Evolutionary conservation across 345 rosid genomes (phyloP).

Genomic region (Ceriops zippeliana): DNA sequence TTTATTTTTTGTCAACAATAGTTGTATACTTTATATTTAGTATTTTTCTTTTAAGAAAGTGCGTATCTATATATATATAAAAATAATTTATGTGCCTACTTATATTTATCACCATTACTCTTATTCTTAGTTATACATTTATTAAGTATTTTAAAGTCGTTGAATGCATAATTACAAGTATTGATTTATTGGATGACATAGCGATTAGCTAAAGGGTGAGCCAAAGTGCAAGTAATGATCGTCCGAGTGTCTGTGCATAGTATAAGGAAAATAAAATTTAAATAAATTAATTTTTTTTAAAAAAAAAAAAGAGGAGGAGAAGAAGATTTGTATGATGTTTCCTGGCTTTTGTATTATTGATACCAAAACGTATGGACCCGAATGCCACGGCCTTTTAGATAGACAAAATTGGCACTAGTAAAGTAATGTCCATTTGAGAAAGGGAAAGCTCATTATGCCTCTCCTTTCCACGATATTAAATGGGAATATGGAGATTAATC

Average conservation of each 20-base stretch:
- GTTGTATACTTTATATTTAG: no score
- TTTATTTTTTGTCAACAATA: no score
- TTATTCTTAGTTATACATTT: no score
- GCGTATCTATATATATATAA: no score
- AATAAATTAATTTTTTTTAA: no score
- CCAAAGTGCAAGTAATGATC: constrained; percentile 14
- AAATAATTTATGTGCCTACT: no score
- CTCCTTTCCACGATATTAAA: not conserved
- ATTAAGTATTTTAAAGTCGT: no score
- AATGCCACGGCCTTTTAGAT: constrained; percentile 16
- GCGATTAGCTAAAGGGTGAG: constrained; percentile 33
- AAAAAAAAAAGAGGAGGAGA: no score
- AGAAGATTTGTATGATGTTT: not conserved
- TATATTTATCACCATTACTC: no score
- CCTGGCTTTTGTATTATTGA: constrained; percentile 33
- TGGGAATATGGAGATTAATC: constrained; percentile 27
- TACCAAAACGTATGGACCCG: constrained; percentile 63
- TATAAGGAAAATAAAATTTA: not conserved
- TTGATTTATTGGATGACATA: constrained; percentile 26
- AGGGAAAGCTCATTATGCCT: not conserved
- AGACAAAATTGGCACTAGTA: not conserved
- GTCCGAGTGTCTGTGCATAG: not conserved
- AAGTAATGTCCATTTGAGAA: no score
- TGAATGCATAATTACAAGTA: no score
- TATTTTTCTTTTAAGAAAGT: no score